Evolutionary conservation across 768 basidiomycete species (phyloP), one percentile per base, ranked within the genome.

Genomic region (Calocybe cyanea): DNA sequence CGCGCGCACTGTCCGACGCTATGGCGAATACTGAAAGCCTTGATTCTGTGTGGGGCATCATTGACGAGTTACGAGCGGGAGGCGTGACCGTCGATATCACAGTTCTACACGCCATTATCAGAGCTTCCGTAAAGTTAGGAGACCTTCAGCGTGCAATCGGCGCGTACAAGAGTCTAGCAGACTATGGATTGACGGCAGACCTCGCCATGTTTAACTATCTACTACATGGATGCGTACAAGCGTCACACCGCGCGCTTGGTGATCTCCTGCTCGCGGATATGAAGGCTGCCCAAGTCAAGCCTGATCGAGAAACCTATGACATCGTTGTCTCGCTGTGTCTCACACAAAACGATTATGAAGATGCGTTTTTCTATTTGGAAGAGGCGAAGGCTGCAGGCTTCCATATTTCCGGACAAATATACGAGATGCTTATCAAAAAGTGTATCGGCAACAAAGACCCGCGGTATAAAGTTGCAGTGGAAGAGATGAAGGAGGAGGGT

Each of bases 91-190:
- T 92, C 34, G 79, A 87, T 52, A 58, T 78, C 14, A 64, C 73
- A 25, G 73, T 79, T n/a, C 63, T 89, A 48, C 86, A 87, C 56
- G 71, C 78, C 31, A 60, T 93, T 55, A 66, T 92, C 41, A 71
- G 75, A 43, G 89, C 87, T 0, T 75, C 81, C 1, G 66, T 84
- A 38, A 56, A 62, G 18, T 64, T 82, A 2, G 73, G 73, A 11
- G 89, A 92, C 60, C 64, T 93, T 7, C 81, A 85, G 48, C 84
- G 88, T 21, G 87, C 86, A 0, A 63, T 93, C 25, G 85, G 83
- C 3, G 77, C 81, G n/a, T 91, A 89, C 70, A 80, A 81, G 49
- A 75, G 76, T 15, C 72, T 80, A 20, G 37, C 67, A 0, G 77
- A 81, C 21, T 77, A 87, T 39, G 69, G 64, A 17, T 65, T 83